These are phyloP conservation scores for Phaseolus coccineus DNA, from an alignment of 331 rosid genomes.

Conservation along the genomic window DNA sequence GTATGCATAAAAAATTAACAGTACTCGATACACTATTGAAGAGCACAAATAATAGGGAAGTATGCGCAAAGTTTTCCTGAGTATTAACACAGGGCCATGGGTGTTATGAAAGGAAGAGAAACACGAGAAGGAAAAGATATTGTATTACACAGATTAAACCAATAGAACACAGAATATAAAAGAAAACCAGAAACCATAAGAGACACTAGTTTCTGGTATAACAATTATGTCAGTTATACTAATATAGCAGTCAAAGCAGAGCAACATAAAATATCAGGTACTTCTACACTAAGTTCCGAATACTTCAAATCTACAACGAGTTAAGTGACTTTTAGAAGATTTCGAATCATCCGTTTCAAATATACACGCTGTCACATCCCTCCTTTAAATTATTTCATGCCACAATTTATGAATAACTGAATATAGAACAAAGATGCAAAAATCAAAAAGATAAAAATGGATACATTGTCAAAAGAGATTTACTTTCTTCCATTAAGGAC, in stretches of 20 bases:
- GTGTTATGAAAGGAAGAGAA: too few species aligned
- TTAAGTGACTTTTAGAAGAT: background rate
- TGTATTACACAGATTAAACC: too few species aligned
- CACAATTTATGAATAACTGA: background rate
- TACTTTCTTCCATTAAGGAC: background rate
- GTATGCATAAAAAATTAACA: background rate
- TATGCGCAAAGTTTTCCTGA: background rate
- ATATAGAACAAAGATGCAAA: background rate
- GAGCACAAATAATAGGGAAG: constrained; percentile 14
- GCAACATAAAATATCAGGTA: background rate
- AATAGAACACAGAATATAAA: too few species aligned
- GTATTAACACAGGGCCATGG: background rate
- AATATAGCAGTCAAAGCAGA: background rate
- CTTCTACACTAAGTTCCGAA: constrained; percentile 5
- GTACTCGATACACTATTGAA: background rate
- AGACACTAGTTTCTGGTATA: too few species aligned
- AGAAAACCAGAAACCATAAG: too few species aligned
- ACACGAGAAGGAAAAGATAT: too few species aligned
- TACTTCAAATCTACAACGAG: background rate
- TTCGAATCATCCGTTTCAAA: background rate
- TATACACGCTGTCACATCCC: background rate
- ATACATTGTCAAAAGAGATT: background rate
- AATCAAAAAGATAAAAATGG: background rate
- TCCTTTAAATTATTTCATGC: background rate
- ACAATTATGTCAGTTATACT: too few species aligned